Base-by-base conservation (phyloP, 495 filamentous ascomycete genomes). In the Podospora bellae-mahoneyi region DNA sequence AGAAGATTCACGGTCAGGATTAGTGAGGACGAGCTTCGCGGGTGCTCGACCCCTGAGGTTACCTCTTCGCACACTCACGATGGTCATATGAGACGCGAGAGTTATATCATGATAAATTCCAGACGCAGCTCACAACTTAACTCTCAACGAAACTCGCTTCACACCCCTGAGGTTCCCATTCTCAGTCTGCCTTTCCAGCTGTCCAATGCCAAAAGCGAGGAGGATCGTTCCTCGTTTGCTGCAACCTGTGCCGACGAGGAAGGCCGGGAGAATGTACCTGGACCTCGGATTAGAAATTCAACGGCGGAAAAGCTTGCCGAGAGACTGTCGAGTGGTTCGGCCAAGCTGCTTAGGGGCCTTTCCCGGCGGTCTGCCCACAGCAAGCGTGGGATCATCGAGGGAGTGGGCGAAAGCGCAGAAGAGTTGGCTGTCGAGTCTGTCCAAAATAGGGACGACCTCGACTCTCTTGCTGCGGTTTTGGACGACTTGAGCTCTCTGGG, bases 171-270 rank as follows among this genome's bases (percentile, higher is more conserved):
- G 53, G 80, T 85, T 62, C 77, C 80, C 23, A 77, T 76, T 13
- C 27, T 86, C 4, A 86, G 89, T 1, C 75, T 90, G 27, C 90
- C 90, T 16, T 87, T 91, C 74, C 86, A 77, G 54, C 75, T 90
- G 3, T 86, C 86, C 5, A 70, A 78, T 13, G 66, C 73, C 32
- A 26, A 48, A 15, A 34, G 3, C 77, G 77, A 58, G 28, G 70
- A 78, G 2, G 72, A 71, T 13, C 85, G 85, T 56, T 73, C 79
- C 20, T 87, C 87, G 23, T 91, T 89, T 9, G 78, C 87, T 23
- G 89, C 85, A 58, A 87, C 88, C 6, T 84, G 86, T 76, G 86
- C 85, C 13, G 89, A 88, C 67, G 83, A 83, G 54, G 80, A 80
- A 3, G 79, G 78, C 62, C 75, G 78, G n/a, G 68, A 64, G 5